Base-by-base conservation (phyloP, 495 filamentous ascomycete species). In the Apiosordaria backusii region DNA sequence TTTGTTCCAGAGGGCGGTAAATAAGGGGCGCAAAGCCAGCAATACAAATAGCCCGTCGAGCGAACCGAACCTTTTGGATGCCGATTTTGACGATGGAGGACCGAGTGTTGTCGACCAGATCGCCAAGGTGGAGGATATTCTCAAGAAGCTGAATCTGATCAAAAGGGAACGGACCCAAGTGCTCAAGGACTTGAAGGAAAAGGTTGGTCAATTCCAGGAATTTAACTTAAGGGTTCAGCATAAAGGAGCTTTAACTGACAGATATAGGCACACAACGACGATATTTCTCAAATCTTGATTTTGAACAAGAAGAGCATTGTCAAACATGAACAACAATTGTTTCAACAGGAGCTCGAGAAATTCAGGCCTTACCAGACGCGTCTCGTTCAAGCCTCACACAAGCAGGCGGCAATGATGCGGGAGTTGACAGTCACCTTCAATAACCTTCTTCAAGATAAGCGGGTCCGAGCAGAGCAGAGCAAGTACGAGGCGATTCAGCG, bases 231-330 rank as follows among this genome's bases (percentile, higher is more conserved):
- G 9, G 52, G 13, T 4, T 7, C 1, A 13, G 35, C 16, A 45
- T 21, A 45, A 23, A 5, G 26, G 18, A 50, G 50, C 23, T 16
- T 7, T 9, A 15, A 22, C 76, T 83, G 57, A 85, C 67, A 52
- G 18, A 22, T 15, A 25, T 65, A 99, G 94, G 89, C 94, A 58
- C 95, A 95, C 78, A 90, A 88, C 71, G 96, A 99, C 71, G 96
- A 99, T 72, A 98, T 98, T 68, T 97, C 94, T 15, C 93, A 96
- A 72, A 92, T 98, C 24, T 79, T 98, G 69, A 98, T 99, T 58
- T 82, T 99, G 50, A 99, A 99, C 82, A 97, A 97, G 73, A 97
- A 97, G 73, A 88, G 92, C 2, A 92, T 97, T 67, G 82, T 91
- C 35, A 92, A 89, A 73, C 92, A 92, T 72, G 95, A 98, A 74